Evolutionary conservation across 176 grass and related monocot genomes (phyloP).

Genomic region (Oryza punctata): DNA sequence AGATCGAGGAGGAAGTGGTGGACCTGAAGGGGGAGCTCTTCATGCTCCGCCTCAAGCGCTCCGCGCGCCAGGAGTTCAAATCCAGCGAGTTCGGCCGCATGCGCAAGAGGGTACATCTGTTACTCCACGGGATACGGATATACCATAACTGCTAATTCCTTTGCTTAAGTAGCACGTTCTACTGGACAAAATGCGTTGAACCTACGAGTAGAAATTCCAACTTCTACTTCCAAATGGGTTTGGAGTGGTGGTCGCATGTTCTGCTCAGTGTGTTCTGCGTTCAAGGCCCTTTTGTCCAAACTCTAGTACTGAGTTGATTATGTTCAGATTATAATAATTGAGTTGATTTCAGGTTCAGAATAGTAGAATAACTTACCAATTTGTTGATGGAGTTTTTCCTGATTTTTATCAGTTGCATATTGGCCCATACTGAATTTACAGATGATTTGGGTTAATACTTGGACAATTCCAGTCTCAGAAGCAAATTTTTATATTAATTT

Average conservation of each 20-base stretch:
- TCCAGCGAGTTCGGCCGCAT: conserved; percentile 80
- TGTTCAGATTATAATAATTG: not conserved
- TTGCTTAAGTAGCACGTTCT: not conserved
- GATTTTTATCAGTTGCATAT: not conserved
- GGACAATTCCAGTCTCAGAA: conserved; percentile 1
- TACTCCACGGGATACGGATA: not conserved
- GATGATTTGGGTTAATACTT: not conserved
- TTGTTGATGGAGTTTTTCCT: not conserved
- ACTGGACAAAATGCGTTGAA: not conserved
- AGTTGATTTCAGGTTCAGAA: not conserved
- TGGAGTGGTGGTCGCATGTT: not conserved
- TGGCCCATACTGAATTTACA: not conserved
- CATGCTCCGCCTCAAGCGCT: conserved; percentile 90
- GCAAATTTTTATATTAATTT: not conserved
- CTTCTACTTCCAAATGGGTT: conserved; percentile 1
- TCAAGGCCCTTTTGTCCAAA: not conserved
- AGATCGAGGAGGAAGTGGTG: conserved; percentile 82
- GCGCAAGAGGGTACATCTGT: conserved; percentile 70
- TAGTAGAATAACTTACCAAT: not conserved
- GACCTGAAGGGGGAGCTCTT: conserved; percentile 99
- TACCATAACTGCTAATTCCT: not conserved
- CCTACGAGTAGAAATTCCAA: not conserved
- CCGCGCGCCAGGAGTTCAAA: conserved; percentile 89
- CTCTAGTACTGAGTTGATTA: not conserved
- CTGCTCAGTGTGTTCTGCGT: conserved; percentile 5